Percentiles rank a stretch among this genome's conserved stretches.
Conservation (phyloP, 345 rosid genomes). For the Anacardium occidentale region DNA sequence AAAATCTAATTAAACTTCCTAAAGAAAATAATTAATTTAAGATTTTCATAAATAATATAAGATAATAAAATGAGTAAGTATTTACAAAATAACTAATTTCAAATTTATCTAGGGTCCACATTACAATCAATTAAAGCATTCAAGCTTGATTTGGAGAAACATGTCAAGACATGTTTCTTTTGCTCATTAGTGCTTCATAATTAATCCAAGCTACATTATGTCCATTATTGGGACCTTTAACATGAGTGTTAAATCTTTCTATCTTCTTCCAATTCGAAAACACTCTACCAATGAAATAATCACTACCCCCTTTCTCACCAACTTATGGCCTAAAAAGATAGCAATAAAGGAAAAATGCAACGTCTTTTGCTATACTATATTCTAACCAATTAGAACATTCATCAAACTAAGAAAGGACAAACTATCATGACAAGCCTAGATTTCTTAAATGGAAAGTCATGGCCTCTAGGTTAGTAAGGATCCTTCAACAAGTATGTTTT, state of each 20-base stretch:
- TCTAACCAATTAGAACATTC: slow-evolving; percentile 14
- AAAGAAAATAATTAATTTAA: no score
- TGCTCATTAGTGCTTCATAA: neutral
- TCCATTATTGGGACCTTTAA: neutral
- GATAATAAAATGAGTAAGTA: no score
- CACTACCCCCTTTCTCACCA: neutral
- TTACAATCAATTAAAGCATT: slow-evolving; percentile 16
- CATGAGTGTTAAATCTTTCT: slow-evolving; percentile 1
- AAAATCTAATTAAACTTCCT: no score
- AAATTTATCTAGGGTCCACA: no score
- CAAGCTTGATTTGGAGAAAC: neutral
- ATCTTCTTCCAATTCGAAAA: neutral
- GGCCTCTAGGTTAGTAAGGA: neutral
- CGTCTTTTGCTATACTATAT: neutral
- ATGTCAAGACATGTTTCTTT: neutral
- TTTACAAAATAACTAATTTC: no score
- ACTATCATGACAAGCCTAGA: neutral
- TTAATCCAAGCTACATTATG: neutral
- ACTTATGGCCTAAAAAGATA: neutral
- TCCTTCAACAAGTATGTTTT: neutral
- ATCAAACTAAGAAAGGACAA: slow-evolving; percentile 5
- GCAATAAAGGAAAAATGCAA: slow-evolving; percentile 4
- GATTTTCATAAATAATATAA: no score
- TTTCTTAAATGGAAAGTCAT: neutral
- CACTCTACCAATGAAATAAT: neutral